These are phyloP conservation scores for Penicillium paxilli DNA, from an alignment of 495 filamentous ascomycete genomes.

Conservation along the genomic window DNA sequence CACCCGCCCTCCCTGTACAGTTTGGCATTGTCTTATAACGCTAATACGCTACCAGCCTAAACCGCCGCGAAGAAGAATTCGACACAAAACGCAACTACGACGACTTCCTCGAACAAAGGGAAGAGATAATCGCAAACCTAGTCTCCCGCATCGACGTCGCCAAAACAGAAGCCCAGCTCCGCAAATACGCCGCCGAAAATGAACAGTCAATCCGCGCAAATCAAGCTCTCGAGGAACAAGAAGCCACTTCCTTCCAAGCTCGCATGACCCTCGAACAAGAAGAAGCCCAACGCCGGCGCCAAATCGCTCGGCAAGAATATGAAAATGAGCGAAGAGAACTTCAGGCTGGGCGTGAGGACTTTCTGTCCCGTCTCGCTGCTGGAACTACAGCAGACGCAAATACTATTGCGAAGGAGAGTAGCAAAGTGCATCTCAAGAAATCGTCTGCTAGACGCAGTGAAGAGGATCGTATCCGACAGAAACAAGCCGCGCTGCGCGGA, in stretches of 20 bases:
- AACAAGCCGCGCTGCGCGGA: constrained; percentile 41
- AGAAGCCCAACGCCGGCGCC: constrained; percentile 52
- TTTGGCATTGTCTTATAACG: no score
- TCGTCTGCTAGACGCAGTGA: constrained; percentile 53
- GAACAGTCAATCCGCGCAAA: constrained; percentile 57
- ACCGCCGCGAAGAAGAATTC: constrained; percentile 88
- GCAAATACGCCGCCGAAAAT: constrained; percentile 68
- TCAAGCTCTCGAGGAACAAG: constrained; percentile 50
- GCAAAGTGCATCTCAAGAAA: constrained; percentile 71
- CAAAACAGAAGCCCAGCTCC: constrained; percentile 68
- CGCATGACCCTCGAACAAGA: constrained; percentile 72
- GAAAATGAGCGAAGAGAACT: constrained; percentile 65
- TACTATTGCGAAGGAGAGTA: constrained; percentile 51
- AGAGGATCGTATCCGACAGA: constrained; percentile 48
- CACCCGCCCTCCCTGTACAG: no score
- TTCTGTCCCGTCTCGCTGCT: constrained; percentile 51
- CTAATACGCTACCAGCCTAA: constrained; percentile 55
- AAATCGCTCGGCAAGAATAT: constrained; percentile 56
- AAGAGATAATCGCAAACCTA: constrained; percentile 86
- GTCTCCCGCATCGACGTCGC: constrained; percentile 68
- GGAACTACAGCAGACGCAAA: constrained; percentile 50
- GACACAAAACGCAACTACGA: constrained; percentile 78
- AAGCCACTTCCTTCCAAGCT: constrained; percentile 54
- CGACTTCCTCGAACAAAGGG: constrained; percentile 91
- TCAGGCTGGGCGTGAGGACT: constrained; percentile 59